These are phyloP conservation scores for Balakata baccata DNA, from an alignment of 345 rosid species.

Conservation along the genomic window DNA sequence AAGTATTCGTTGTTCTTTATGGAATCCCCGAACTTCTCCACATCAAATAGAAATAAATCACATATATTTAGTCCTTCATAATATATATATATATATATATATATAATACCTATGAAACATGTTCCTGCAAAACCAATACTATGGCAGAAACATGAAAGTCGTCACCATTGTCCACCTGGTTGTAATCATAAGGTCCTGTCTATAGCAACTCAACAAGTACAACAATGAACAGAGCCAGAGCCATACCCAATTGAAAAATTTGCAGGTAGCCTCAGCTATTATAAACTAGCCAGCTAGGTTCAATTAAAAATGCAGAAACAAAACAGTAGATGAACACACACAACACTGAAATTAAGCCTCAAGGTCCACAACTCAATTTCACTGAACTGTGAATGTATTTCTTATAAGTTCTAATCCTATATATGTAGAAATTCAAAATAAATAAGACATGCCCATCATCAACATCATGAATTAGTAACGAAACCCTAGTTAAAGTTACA, in stretches of 20 bases:
- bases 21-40: conserved; percentile 82
- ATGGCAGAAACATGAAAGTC: conserved; percentile 67
- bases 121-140: conserved; percentile 73
- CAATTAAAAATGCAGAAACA: too few species aligned
- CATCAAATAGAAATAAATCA: neutral
- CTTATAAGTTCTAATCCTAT: neutral
- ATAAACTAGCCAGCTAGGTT: neutral
- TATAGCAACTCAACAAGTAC: conserved; percentile 46
- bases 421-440: neutral
- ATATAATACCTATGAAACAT: conserved; percentile 73
- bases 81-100: too few species aligned
- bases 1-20: conserved; percentile 66
- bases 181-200: conserved; percentile 89
- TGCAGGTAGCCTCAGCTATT: neutral
- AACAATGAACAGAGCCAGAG: conserved; percentile 28
- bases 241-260: neutral
- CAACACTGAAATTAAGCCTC: neutral
- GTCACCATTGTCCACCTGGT: conserved; percentile 92
- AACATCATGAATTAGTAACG: neutral
- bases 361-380: conserved; percentile 1
- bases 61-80: too few species aligned
- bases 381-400: neutral
- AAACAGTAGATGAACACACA: too few species aligned
- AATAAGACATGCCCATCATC: neutral
- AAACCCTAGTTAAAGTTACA: conserved; percentile 4